Evolutionary conservation across 2,329 filamentous ascomycete species (phyloP).

Genomic region (Cladosporium oxysporum): DNA sequence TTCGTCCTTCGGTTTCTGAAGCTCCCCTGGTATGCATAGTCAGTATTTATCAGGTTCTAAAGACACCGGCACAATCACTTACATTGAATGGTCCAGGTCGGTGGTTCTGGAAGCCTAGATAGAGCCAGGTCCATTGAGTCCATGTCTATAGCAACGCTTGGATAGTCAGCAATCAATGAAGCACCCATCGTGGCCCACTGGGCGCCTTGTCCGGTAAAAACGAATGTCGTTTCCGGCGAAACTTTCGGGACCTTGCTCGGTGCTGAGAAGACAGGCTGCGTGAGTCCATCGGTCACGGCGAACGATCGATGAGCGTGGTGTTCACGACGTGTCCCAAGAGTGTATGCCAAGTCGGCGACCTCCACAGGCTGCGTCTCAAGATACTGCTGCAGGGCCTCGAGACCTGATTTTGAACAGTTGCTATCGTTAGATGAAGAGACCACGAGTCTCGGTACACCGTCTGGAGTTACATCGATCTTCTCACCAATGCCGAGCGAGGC

Average conservation of each 20-base stretch:
- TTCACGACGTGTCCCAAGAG: too few relatives aligned
- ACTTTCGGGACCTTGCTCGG: neutral
- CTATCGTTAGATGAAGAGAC: too few relatives aligned
- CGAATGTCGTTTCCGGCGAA: neutral
- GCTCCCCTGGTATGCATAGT: neutral
- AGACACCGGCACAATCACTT: too few relatives aligned
- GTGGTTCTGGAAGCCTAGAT: too few relatives aligned
- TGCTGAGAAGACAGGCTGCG: neutral
- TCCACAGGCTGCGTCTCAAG: neutral
- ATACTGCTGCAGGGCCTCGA: neutral
- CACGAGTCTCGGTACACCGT: too few relatives aligned
- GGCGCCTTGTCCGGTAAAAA: constrained; percentile 30
- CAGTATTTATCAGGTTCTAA: too few relatives aligned
- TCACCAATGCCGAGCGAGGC: too few relatives aligned
- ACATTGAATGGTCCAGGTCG: too few relatives aligned
- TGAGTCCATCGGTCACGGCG: neutral
- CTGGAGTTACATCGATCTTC: too few relatives aligned
- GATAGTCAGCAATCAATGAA: constrained; percentile 24
- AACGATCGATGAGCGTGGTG: too few relatives aligned
- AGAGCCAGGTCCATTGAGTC: too few relatives aligned
- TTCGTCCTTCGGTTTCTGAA: neutral
- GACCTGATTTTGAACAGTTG: neutral
- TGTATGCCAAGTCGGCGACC: neutral
- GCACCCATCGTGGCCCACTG: constrained; percentile 27
- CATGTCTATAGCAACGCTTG: too few relatives aligned